Base-by-base conservation (phyloP, 441 rosid genomes). In the Bruguiera hainesii region DNA sequence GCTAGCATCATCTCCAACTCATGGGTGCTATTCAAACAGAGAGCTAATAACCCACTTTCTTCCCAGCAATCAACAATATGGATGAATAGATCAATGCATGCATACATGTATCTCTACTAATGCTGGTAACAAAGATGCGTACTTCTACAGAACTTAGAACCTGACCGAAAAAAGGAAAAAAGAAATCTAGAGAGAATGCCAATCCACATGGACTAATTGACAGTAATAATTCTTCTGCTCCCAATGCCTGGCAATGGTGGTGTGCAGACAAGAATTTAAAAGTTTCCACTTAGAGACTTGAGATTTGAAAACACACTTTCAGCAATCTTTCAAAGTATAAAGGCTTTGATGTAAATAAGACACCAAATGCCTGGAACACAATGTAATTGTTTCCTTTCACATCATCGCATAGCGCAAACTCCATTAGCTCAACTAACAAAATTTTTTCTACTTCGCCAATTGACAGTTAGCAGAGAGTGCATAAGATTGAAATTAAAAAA, bases 1-100 rank as follows among this genome's bases (percentile, higher is more conserved):
- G 89, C 93, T 81, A 83, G 90, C 89, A 85, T 77, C 78, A 77
- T 71, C 75, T 89, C 98, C 83, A 90, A 71, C 72, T 92, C 95
- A 80, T 87, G 76, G 63, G 90, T 94, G 81, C 97, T 91, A 77
- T 63, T 49, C 19, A 58, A 60, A 76, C 28, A 53, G 26, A 9
- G 25, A 16, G 3, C 10, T 21, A 53, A 52, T 52, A n/a, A 52
- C 13, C 26, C 21, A 53, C 57, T 53, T 53, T 53, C 11, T 9
- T 53, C 26, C 13, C 28, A 53, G 28, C 3, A 7, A n/a, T 10
- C 57, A 53, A 3, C 28, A 11, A 53, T 7, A 53, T 4, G 9
- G 10, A 52, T 57, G 68, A 25, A 49, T 9, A 8, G 75, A 8
- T 31, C 37, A 29, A 61, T 25, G 4, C 25, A 51, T 30, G 61